Evolutionary conservation across 495 filamentous ascomycete genomes (phyloP).

Genomic region (Bombardia bombarda): DNA sequence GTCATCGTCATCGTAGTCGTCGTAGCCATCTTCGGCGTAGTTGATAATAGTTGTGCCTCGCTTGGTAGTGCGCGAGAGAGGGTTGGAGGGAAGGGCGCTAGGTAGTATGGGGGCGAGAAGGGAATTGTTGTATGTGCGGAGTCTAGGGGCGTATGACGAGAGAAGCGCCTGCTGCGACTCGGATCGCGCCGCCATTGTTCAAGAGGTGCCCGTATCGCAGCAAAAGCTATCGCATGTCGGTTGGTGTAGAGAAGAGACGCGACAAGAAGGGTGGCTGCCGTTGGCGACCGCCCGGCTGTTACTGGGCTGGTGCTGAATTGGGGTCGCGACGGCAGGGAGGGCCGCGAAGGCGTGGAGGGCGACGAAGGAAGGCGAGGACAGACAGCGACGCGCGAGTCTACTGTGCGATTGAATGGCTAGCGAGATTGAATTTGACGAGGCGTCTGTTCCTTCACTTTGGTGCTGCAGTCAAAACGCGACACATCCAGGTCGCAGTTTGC

Average conservation of each 20-base stretch:
- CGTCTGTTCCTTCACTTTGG: not conserved
- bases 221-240: slow-evolving; percentile 14
- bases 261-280: no score
- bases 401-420: no score
- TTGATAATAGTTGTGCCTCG: slow-evolving; percentile 93
- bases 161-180: slow-evolving; percentile 70
- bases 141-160: slow-evolving; percentile 82
- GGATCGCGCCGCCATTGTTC: slow-evolving; percentile 34
- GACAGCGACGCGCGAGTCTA: no score
- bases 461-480: slow-evolving; percentile 16
- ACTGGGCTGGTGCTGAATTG: not conserved
- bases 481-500: not conserved
- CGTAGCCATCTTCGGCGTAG: slow-evolving; percentile 92
- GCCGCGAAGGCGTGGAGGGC: no score
- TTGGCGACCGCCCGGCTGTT: no score
- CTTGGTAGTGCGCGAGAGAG: slow-evolving; percentile 81
- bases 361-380: no score
- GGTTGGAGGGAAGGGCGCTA: slow-evolving; percentile 52
- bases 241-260: no score
- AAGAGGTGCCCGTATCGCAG: not conserved
- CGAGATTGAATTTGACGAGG: not conserved
- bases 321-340: slow-evolving; percentile 1
- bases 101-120: slow-evolving; percentile 83
- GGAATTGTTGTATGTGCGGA: slow-evolving; percentile 88
- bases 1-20: slow-evolving; percentile 92